phyloP scores from a whole-genome alignment of 495 filamentous ascomycete species.

The Penicilliopsis zonata region DNA sequence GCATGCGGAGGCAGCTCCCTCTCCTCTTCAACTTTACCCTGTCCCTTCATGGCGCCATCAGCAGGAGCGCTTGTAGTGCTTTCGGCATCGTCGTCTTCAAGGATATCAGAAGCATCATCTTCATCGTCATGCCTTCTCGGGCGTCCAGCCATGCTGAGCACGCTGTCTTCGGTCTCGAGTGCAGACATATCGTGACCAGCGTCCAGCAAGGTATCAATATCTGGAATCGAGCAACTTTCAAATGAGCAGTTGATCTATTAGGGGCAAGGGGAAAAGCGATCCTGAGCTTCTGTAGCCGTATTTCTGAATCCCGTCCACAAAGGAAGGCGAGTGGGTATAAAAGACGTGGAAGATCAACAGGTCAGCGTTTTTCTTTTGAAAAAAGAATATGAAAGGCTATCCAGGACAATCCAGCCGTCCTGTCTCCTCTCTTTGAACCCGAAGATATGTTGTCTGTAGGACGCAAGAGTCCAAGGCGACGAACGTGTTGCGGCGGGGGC shows the following conservation, averaged over 20 bases:
- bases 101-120: conserved; percentile 73
- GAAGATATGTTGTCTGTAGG: too few species aligned
- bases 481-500: conserved; percentile 16
- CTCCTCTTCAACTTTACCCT: conserved; percentile 64
- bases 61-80: conserved; percentile 80
- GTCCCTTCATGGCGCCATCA: conserved; percentile 53
- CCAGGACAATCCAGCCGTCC: conserved; percentile 1
- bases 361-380: too few species aligned
- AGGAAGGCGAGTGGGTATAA: too few species aligned
- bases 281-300: too few species aligned
- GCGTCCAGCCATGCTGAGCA: conserved; percentile 50
- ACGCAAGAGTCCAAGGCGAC: conserved; percentile 1
- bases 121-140: conserved; percentile 70
- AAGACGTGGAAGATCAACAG: too few species aligned
- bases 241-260: too few species aligned
- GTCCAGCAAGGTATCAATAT: conserved; percentile 62
- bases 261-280: too few species aligned
- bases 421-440: not conserved
- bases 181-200: conserved; percentile 55
- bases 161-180: conserved; percentile 64
- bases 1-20: conserved; percentile 90
- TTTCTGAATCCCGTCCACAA: too few species aligned
- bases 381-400: conserved; percentile 1
- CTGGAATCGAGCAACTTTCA: conserved; percentile 67
- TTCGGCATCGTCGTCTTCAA: conserved; percentile 85